phyloP scores from a whole-genome alignment of 345 rosid genomes.

The Brassica cretica region DNA sequence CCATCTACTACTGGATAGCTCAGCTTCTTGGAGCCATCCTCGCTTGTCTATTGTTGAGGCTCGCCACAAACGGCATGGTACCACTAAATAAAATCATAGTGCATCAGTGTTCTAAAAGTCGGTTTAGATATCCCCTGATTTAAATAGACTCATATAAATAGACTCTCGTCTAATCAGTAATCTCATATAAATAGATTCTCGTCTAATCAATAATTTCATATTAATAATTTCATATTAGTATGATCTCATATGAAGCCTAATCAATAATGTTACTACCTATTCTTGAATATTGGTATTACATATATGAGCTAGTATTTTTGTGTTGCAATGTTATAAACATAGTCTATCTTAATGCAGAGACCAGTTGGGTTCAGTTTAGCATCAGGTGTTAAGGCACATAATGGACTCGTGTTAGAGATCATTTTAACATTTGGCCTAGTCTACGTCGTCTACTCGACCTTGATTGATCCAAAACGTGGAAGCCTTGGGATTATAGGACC shows the following conservation, averaged over 20 bases:
- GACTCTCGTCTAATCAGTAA: too few relatives aligned
- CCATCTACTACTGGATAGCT: slow-evolving; percentile 70
- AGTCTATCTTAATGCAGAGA: slow-evolving; percentile 47
- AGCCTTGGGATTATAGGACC: slow-evolving; percentile 42
- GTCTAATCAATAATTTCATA: too few relatives aligned
- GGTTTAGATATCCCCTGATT: too few relatives aligned
- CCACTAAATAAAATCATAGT: background rate
- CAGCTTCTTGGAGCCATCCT: slow-evolving; percentile 68
- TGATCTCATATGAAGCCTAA: too few relatives aligned
- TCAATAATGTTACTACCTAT: too few relatives aligned
- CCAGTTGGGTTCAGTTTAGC: slow-evolving; percentile 58
- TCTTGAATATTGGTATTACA: background rate
- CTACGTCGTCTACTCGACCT: slow-evolving; percentile 38
- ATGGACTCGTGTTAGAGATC: slow-evolving; percentile 46
- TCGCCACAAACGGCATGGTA: slow-evolving; percentile 71
- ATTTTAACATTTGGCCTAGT: slow-evolving; percentile 39
- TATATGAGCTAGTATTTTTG: background rate
- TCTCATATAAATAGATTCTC: too few relatives aligned
- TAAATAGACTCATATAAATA: too few relatives aligned
- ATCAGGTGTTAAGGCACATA: slow-evolving; percentile 50
- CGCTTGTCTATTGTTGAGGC: slow-evolving; percentile 59
- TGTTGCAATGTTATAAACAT: background rate
- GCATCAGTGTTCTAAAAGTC: background rate
- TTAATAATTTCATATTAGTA: too few relatives aligned
- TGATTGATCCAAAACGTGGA: slow-evolving; percentile 45